phyloP scores from a whole-genome alignment of 306 rosid genomes.

The Carpinus fangiana region DNA sequence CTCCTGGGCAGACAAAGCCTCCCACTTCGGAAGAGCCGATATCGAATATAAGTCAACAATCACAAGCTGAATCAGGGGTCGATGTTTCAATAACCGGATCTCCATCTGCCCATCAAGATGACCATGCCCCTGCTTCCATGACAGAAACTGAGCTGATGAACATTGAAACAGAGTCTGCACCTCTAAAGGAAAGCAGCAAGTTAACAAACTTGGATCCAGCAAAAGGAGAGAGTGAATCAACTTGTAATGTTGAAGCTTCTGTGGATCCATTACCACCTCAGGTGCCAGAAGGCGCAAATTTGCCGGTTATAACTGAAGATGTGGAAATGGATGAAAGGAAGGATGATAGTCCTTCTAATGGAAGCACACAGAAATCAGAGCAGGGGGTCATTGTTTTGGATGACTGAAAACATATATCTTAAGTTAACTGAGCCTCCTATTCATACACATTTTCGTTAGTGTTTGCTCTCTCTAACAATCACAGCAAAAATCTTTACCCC shows the following conservation, averaged over 20 bases:
- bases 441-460: background rate
- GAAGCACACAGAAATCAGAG: slow-evolving; percentile 32
- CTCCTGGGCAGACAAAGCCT: slow-evolving; percentile 34
- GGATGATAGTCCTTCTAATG: slow-evolving; percentile 28
- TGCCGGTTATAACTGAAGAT: slow-evolving; percentile 10
- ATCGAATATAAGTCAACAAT: slow-evolving; percentile 13
- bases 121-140: slow-evolving; percentile 30
- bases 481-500: background rate
- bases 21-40: slow-evolving; percentile 24
- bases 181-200: slow-evolving; percentile 34
- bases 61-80: slow-evolving; percentile 26
- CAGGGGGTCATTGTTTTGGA: slow-evolving; percentile 48
- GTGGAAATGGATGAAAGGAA: slow-evolving; percentile 31
- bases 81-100: slow-evolving; percentile 26
- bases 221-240: slow-evolving; percentile 28
- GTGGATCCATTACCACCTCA: slow-evolving; percentile 4
- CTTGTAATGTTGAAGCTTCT: slow-evolving; percentile 7
- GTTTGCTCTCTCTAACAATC: background rate
- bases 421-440: background rate
- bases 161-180: slow-evolving; percentile 33
- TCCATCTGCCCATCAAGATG: slow-evolving; percentile 31
- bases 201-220: slow-evolving; percentile 6
- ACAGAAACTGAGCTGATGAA: slow-evolving; percentile 33
- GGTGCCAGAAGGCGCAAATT: slow-evolving; percentile 1
- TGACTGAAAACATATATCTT: slow-evolving; percentile 31